Evolutionary conservation across 495 filamentous ascomycete genomes (phyloP), one percentile per base, ranked within the genome.

Genomic region (Ascodesmis nigricans): DNA sequence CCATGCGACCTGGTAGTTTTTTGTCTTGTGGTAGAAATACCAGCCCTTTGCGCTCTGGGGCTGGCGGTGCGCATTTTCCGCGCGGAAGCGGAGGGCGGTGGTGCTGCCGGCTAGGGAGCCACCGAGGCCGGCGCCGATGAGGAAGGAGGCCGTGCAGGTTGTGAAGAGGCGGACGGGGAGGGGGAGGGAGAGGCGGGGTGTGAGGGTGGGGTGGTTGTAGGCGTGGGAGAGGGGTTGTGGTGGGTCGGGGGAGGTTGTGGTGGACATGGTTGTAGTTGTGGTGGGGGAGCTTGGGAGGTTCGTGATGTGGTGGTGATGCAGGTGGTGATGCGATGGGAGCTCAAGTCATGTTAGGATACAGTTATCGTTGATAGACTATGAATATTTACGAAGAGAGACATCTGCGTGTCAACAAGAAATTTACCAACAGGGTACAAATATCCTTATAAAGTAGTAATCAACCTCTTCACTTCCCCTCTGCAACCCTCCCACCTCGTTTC

Each of bases 21-120:
- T 95, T 46, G 69, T 78, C 56, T 92, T 93, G 56, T 95, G 90
- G 52, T 97, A 97, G 18, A 93, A 67, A 51, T 80, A 97, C 87
- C 87, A 97, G 19, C 80, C 87, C 5, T 66, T 66, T 15, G 73
- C 67, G n/a, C 67, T 67, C 4, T 59, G 69, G 14, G 87, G 87
- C 29, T 90, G 68, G 44, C 82, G 72, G 58, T 97, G 87, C 14
- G 87, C 77, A 48, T 97, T 90, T 57, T 97, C 77, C 35, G 87
- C 87, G 33, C 84, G 75, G 56, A 93, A 97, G 31, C 71, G 69
- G 24, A 91, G 62, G 21, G 71, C 70, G 10, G 78, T 68, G 43
- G 59, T 69, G 52, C 69, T 69, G 52, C 70, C 69, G 23, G 78
- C 80, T 25, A 87, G 67, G 4, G 67, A 62, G 3, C 71, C 55